Conservation (phyloP, 768 basidiomycete species). For the Mycena galericulata region DNA sequence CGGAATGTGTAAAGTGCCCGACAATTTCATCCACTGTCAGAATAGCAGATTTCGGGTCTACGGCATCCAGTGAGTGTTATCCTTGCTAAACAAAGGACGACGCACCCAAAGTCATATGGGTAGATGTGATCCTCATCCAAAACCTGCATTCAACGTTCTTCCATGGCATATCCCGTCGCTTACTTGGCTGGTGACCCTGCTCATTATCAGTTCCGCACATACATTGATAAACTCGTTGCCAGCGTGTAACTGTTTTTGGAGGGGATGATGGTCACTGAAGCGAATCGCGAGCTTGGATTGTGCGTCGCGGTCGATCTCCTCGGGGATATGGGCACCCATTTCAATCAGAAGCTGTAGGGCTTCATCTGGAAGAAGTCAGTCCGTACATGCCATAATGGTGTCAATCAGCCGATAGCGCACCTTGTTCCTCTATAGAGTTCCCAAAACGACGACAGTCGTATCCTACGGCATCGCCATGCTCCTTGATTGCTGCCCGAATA, state of each 20-base stretch:
- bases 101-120: too few relatives aligned
- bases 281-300: neutral
- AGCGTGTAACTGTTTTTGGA: constrained; percentile 6
- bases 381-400: too few relatives aligned
- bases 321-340: neutral
- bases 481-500: too few relatives aligned
- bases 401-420: too few relatives aligned
- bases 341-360: neutral
- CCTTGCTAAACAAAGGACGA: too few relatives aligned
- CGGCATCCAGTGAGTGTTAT: too few relatives aligned
- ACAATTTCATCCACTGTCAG: constrained; percentile 1
- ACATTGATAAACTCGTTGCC: constrained; percentile 22
- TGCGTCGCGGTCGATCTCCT: neutral
- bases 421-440: too few relatives aligned
- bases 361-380: too few relatives aligned
- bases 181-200: constrained; percentile 3
- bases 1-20: neutral
- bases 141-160: constrained; percentile 9
- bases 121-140: too few relatives aligned
- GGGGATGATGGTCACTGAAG: neutral
- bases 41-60: too few relatives aligned
- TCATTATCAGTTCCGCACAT: constrained; percentile 18
- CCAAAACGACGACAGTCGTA: too few relatives aligned
- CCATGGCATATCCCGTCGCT: constrained; percentile 14
- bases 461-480: too few relatives aligned